phyloP scores from a whole-genome alignment of 352 stramenopile genomes.

The Globisporangium okanoganense region DNA sequence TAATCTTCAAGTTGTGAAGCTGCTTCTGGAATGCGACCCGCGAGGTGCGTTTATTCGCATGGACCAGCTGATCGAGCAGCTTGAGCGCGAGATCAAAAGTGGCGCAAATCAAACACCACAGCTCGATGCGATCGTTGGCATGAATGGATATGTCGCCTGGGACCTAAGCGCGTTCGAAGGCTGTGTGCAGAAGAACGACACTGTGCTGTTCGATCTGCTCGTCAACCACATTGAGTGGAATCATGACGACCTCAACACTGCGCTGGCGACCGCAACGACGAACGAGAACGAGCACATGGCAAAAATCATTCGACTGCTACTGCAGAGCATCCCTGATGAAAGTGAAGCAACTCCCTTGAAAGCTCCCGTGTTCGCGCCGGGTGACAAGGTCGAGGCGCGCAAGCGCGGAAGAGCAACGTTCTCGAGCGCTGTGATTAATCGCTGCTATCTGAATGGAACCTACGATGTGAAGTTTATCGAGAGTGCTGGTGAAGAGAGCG shows the following conservation, averaged over 20 bases:
- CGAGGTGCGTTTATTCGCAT: constrained; percentile 23
- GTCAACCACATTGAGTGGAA: constrained; percentile 9
- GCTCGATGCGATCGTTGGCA: constrained; percentile 5
- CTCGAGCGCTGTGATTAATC: constrained; percentile 14
- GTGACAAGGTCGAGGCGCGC: constrained; percentile 8
- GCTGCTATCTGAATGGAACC: constrained; percentile 20
- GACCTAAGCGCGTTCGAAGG: constrained; percentile 1
- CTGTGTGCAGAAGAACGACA: constrained; percentile 2
- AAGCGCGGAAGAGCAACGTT: constrained; percentile 3
- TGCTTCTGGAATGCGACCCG: constrained; percentile 26
- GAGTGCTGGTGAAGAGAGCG: no score
- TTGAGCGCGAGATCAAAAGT: constrained; percentile 14
- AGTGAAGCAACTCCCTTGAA: not conserved
- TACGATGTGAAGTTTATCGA: constrained; percentile 18
- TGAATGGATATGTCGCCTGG: constrained; percentile 2
- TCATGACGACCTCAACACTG: not conserved
- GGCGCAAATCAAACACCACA: not conserved
- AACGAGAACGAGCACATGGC: not conserved
- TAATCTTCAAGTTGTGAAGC: constrained; percentile 21
- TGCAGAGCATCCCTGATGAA: constrained; percentile 4
- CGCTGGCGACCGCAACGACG: not conserved
- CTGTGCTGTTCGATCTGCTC: constrained; percentile 2
- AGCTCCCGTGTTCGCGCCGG: constrained; percentile 1
- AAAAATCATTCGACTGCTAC: not conserved
- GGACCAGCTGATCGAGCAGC: constrained; percentile 20